A percentile compares a stretch with the other conserved stretches of the same genome.
Conservation (phyloP, 257 asterid genomes). For the Cynanchum wilfordii region DNA sequence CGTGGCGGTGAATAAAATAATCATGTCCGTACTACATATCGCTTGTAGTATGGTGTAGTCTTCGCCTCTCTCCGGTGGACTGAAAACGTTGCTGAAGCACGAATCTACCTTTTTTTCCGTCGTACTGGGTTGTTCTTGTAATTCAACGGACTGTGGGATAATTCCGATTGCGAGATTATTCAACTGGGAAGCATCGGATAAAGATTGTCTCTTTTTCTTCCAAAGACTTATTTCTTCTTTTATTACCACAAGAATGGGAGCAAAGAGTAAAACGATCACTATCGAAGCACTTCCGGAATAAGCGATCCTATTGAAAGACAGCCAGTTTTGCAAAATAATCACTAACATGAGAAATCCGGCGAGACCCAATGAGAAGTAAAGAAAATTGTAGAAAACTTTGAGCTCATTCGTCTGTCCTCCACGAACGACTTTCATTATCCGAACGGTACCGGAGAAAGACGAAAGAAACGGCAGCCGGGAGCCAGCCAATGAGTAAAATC, state of each 20-base stretch:
- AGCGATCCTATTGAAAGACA: constrained; percentile 20
- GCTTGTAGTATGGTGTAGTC: constrained; percentile 44
- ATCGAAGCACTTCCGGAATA: constrained; percentile 34
- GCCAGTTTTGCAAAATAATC: constrained; percentile 35
- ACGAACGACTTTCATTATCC: constrained; percentile 31
- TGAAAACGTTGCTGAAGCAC: constrained; percentile 30
- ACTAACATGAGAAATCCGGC: constrained; percentile 48
- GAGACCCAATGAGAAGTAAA: constrained; percentile 36
- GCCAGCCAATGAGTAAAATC: constrained; percentile 51
- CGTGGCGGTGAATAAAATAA: constrained; percentile 27
- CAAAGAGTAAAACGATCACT: constrained; percentile 32
- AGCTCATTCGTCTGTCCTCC: constrained; percentile 30
- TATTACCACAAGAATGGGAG: constrained; percentile 29
- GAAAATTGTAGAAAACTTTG: constrained; percentile 38
- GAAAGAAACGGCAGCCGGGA: constrained; percentile 49
- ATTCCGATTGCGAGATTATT: constrained; percentile 13
- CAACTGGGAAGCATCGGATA: constrained; percentile 6
- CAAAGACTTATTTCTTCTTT: constrained; percentile 36
- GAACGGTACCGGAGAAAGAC: constrained; percentile 40
- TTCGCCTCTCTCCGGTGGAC: constrained; percentile 42
- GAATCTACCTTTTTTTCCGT: not conserved
- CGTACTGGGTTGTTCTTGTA: not conserved
- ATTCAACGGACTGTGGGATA: constrained; percentile 7
- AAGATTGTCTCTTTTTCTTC: constrained; percentile 15
- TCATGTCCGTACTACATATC: constrained; percentile 37